Percentiles rank a stretch among this genome's conserved stretches.
Conservation (phyloP, 2,329 filamentous ascomycete genomes). For the Aspergillus costaricaensis region DNA sequence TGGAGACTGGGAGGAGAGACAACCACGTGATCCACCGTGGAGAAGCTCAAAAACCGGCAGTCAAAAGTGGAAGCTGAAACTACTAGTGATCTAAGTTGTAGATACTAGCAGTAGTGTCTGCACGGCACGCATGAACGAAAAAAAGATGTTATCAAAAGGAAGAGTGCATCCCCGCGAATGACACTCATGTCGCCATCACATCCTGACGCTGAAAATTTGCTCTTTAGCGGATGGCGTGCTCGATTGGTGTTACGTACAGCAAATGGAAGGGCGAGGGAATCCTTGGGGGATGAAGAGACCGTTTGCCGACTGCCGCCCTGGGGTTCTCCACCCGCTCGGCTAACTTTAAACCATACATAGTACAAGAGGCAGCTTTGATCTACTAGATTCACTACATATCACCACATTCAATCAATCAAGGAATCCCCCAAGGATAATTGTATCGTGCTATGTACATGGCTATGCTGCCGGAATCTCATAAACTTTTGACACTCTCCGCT, state of each 20-base stretch:
- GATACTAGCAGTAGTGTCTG: not conserved
- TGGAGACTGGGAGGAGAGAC: not conserved
- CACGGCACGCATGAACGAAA: not conserved
- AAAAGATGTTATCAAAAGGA: not conserved
- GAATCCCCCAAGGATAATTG: not conserved
- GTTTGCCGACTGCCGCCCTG: constrained; percentile 7
- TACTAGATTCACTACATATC: too few relatives aligned
- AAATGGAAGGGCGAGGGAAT: not conserved
- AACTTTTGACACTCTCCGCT: constrained; percentile 31
- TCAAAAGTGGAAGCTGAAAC: too few relatives aligned
- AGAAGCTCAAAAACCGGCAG: not conserved
- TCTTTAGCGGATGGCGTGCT: constrained; percentile 31
- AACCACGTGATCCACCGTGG: not conserved
- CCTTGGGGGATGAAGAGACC: not conserved
- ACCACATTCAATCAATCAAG: not conserved
- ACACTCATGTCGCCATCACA: not conserved
- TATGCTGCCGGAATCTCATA: constrained; percentile 13
- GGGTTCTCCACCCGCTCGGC: constrained; percentile 5
- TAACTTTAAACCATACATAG: not conserved
- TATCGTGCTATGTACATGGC: constrained; percentile 13
- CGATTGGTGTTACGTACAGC: constrained; percentile 21
- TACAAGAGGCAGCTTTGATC: too few relatives aligned
- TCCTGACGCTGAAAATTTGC: constrained; percentile 4
- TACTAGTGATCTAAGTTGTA: not conserved
- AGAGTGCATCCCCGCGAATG: not conserved